Conservation (phyloP, 2,329 filamentous ascomycete species). For the Xylaria sp. region DNA sequence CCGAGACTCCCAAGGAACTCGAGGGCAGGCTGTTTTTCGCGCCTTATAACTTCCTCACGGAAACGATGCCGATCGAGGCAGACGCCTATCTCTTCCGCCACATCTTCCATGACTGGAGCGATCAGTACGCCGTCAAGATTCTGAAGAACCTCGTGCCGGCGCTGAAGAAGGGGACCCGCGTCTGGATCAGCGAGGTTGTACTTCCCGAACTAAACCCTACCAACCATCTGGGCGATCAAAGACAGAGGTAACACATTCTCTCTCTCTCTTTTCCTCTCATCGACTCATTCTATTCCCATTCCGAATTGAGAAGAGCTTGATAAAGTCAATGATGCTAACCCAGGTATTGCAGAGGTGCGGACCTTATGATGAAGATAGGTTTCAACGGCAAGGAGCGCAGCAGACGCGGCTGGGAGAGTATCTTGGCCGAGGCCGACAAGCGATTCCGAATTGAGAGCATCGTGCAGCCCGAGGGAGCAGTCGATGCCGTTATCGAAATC, state of each 20-base stretch:
- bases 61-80: slow-evolving; percentile 37
- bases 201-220: slow-evolving; percentile 38
- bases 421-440: slow-evolving; percentile 39
- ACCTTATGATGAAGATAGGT: slow-evolving; percentile 40
- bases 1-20: slow-evolving; percentile 40
- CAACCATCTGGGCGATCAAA: slow-evolving; percentile 27
- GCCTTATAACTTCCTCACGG: slow-evolving; percentile 43
- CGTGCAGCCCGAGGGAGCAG: slow-evolving; percentile 33
- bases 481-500: slow-evolving; percentile 37
- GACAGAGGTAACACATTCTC: slow-evolving; percentile 25
- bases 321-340: background rate
- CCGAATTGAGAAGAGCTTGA: background rate
- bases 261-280: background rate
- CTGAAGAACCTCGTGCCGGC: slow-evolving; percentile 48
- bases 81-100: slow-evolving; percentile 48
- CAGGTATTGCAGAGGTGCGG: slow-evolving; percentile 39
- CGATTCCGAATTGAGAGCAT: slow-evolving; percentile 37
- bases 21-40: slow-evolving; percentile 39
- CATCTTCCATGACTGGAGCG: slow-evolving; percentile 52
- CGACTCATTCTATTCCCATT: background rate
- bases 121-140: slow-evolving; percentile 49
- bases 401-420: slow-evolving; percentile 34
- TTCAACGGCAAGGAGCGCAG: slow-evolving; percentile 41
- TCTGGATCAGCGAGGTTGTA: slow-evolving; percentile 45
- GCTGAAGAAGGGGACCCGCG: slow-evolving; percentile 42